Evolutionary conservation across 2,329 filamentous ascomycete species (phyloP), one percentile per base, ranked within the genome.

Genomic region (Aspergillus sp.): DNA sequence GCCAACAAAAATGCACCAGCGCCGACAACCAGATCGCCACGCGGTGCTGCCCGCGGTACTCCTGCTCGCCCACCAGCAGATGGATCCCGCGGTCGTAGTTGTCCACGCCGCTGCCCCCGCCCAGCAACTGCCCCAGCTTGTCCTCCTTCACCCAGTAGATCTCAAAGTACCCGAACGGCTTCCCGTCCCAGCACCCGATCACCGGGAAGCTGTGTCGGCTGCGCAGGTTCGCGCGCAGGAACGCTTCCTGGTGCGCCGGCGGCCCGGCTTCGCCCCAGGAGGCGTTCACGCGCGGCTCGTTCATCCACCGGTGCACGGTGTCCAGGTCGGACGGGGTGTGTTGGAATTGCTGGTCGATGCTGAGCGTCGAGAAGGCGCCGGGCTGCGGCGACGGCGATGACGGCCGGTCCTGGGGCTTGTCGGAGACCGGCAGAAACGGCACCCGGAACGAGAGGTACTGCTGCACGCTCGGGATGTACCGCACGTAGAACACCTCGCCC

Each of bases 91-190:
- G 71, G 48, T 96, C 89, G 60, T 82, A 96, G 48, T 94, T 83
- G 5, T 73, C 75, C 0, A 78, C 75, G n/a, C n/a, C n/a, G n/a
- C n/a, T n/a, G n/a, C n/a, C n/a, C 0, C 71, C 71, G 0, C 55
- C 78, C 3, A 93, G 60, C 42, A 85, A 70, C 29, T 70, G 72
- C 0, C 84, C 86, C 1, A 98, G 57, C 0, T 69, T 64, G 51
- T 96, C 91, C 55, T 98, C 91, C 51, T 93, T 94, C 3, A 91
- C 86, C 89, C 91, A 98, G 63, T 98, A 98, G 20, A 98, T 73
- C 64, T 98, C 91, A 54, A 98, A 95, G 56, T 93, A 98, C 0
- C 86, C 91, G 62, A 96, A 98, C 0, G 89, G 89, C 39, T 89
- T 81, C 8, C 86, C 88, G 47, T 96, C 86, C 84, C 89, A 98